phyloP scores from a whole-genome alignment of 805 yeast genomes.

The Komagataella pseudopastoris region DNA sequence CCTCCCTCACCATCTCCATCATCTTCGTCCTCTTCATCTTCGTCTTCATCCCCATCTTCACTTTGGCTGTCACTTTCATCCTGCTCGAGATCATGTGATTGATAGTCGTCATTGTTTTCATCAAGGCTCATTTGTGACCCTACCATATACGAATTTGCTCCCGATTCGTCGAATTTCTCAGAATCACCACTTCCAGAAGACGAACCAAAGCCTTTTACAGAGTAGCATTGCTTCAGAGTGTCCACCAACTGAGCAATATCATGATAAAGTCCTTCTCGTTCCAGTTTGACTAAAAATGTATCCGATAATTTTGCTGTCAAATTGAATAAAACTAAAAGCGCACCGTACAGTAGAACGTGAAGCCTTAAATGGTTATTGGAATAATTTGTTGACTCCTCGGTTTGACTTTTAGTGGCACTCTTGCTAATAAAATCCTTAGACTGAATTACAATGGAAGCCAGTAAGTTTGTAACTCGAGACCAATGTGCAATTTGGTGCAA shows the following conservation, averaged over 20 bases:
- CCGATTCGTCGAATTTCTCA: not conserved
- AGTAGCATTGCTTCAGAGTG: slow-evolving; percentile 7
- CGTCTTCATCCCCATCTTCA: slow-evolving; percentile 1
- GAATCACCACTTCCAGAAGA: not conserved
- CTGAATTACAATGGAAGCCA: slow-evolving; percentile 52
- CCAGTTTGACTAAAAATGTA: slow-evolving; percentile 33
- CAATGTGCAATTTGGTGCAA: slow-evolving; percentile 19
- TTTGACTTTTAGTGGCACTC: slow-evolving; percentile 4
- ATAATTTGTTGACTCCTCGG: slow-evolving; percentile 6
- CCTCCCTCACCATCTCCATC: slow-evolving; percentile 7
- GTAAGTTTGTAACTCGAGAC: slow-evolving; percentile 28
- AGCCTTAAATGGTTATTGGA: slow-evolving; percentile 13
- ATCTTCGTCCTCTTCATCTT: slow-evolving; percentile 2
- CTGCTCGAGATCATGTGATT: not conserved
- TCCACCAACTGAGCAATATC: slow-evolving; percentile 28
- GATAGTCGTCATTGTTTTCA: not conserved
- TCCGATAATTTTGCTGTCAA: slow-evolving; percentile 31
- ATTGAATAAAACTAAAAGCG: slow-evolving; percentile 31
- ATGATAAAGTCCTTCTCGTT: slow-evolving; percentile 58
- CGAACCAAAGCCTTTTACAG: slow-evolving; percentile 1
- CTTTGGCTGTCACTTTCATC: not conserved
- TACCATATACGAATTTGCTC: not conserved
- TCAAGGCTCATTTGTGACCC: not conserved
- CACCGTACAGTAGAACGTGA: slow-evolving; percentile 32
- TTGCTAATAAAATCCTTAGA: slow-evolving; percentile 19